These are phyloP conservation scores for Helianthus annuus DNA, from an alignment of 129 eudicot species.

Conservation along the genomic window HanXRQr2.0-SUNRISE NC_035447.2:55387837-55388336, in stretches of 20 bases:
- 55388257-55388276: too few species aligned
- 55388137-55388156: constrained; percentile 93
- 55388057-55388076: neutral
- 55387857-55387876: neutral
- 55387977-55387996: constrained; percentile 71
- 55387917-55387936: constrained; percentile 99
- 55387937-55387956: constrained; percentile 95
- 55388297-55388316: too few species aligned
- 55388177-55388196: too few species aligned
- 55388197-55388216: too few species aligned
- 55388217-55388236: neutral
- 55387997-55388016: constrained; percentile 89
- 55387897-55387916: constrained; percentile 98
- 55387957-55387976: constrained; percentile 80
- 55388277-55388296: too few species aligned
- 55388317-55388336: too few species aligned
- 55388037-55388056: constrained; percentile 1
- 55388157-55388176: constrained; percentile 68
- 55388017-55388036: constrained; percentile 21
- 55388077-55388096: constrained; percentile 19
- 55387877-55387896: constrained; percentile 3
- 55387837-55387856: constrained; percentile 9
- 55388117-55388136: constrained; percentile 70
- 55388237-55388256: neutral
- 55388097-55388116: constrained; percentile 92